Evolutionary conservation across 306 rosid genomes (phyloP), one percentile per base, ranked within the genome.

Genomic region (Vigna mungo): DNA sequence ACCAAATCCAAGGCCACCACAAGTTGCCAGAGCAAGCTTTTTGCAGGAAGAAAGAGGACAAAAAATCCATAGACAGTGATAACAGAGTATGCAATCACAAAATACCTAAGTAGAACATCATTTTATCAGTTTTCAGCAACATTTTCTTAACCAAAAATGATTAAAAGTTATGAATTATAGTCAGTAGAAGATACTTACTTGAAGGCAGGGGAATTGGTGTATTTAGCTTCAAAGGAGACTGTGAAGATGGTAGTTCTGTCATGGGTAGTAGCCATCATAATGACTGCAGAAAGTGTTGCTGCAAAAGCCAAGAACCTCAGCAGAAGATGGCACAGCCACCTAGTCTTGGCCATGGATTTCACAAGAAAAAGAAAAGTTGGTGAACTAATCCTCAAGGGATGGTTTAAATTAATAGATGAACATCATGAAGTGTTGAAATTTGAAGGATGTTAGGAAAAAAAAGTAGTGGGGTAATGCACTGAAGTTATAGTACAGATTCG

Each of bases 241-340:
- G 83, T 9, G 3, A 84, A 83, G 79, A 84, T 43, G 51, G 10
- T 80, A 20, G 86, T 30, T 51, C 32, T 87, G 81, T 91, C 81
- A 69, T 80, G 98, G 84, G 96, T 93, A 2, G 97, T 84, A 17
- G 81, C 93, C 98, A 93, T 93, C 54, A 91, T 89, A 80, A 93
- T 69, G 34, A 87, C 88, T 0, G 92, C 88, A 6, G 90, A 75
- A 80, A 93, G 73, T 46, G 98, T 93, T 9, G 98, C 89, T 1
- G 66, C 90, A 5, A 89, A 81, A 18, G 96, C 98, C 78, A 86
- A 21, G 34, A 91, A 79, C 90, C 98, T 87, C 18, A 87, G 18
- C 44, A 85, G 62, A 39, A 93, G 85, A 49, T 65, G 84, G 79
- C 82, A 76, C 9, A 91, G 44, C 70, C 95, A 80, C 83, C 68